These are phyloP conservation scores for Graphilbum fragrans DNA, from an alignment of 2,329 filamentous ascomycete genomes.

Conservation along the genomic window DNA sequence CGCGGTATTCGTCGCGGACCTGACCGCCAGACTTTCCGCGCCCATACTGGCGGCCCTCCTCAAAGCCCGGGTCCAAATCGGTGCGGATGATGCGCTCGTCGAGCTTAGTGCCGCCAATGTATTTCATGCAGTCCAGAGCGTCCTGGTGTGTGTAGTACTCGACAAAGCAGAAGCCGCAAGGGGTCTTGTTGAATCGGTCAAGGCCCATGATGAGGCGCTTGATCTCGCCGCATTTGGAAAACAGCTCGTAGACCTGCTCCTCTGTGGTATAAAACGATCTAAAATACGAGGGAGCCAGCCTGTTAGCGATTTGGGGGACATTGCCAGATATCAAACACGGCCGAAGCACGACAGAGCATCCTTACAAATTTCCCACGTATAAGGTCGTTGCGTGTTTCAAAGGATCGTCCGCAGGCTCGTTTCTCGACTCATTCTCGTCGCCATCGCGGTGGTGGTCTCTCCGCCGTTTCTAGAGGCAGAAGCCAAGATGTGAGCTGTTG, in stretches of 20 bases:
- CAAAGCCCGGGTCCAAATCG: conserved; percentile 89
- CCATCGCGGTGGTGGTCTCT: conserved; percentile 48
- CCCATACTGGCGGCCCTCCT: conserved; percentile 91
- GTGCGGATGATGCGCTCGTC: conserved; percentile 95
- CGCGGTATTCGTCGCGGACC: conserved; percentile 92
- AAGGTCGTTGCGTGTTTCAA: conserved; percentile 83
- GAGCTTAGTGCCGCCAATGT: conserved; percentile 93
- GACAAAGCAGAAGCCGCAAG: conserved; percentile 98
- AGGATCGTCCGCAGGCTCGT: conserved; percentile 59
- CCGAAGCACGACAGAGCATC: conserved; percentile 9
- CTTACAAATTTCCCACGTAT: conserved; percentile 91
- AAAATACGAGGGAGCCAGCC: background rate
- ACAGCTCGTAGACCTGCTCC: conserved; percentile 96
- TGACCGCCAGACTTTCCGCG: conserved; percentile 92
- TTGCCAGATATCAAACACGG: no score
- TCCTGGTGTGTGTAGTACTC: conserved; percentile 98
- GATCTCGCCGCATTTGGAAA: conserved; percentile 93
- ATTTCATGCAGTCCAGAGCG: conserved; percentile 96
- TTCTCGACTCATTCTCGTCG: conserved; percentile 36
- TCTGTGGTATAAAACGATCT: conserved; percentile 97
- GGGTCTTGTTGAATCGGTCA: conserved; percentile 93
- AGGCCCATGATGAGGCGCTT: conserved; percentile 97
- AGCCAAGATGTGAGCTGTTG: background rate
- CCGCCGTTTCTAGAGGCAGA: conserved; percentile 41
- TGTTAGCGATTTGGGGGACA: background rate